Evolutionary conservation across 2,329 filamentous ascomycete genomes (phyloP).

Genomic region (Capronia epimyces): DNA sequence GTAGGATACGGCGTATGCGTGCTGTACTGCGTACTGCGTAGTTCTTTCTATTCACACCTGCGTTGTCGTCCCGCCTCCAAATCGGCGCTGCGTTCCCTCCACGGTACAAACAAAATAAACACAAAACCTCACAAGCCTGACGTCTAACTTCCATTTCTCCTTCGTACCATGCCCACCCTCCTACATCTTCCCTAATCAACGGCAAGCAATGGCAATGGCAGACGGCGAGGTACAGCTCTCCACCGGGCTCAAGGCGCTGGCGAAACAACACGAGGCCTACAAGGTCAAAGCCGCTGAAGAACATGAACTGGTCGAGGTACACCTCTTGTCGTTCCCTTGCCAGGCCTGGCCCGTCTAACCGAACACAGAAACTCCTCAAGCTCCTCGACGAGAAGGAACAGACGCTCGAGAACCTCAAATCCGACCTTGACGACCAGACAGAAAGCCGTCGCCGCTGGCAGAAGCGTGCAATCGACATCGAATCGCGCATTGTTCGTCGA

Average conservation of each 20-base stretch:
- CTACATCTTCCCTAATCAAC: background rate
- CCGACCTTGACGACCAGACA: slow-evolving; percentile 22
- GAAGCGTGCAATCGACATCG: slow-evolving; percentile 18
- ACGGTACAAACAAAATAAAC: background rate
- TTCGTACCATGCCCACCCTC: background rate
- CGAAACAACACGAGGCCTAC: slow-evolving; percentile 10
- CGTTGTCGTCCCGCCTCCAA: background rate
- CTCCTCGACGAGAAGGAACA: slow-evolving; percentile 9
- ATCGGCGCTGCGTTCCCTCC: background rate
- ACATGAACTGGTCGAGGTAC: slow-evolving; percentile 14
- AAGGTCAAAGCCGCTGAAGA: slow-evolving; percentile 9
- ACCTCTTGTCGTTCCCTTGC: background rate
- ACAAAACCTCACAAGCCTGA: background rate
- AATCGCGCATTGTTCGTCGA: slow-evolving; percentile 14
- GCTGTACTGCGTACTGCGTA: no score
- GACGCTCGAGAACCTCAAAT: slow-evolving; percentile 13
- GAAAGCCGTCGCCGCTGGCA: slow-evolving; percentile 22
- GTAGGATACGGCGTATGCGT: background rate
- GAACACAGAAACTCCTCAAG: slow-evolving; percentile 12
- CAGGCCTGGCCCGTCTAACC: background rate
- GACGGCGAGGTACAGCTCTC: slow-evolving; percentile 1
- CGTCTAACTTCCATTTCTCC: background rate
- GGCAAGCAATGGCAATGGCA: slow-evolving; percentile 6
- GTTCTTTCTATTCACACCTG: background rate
- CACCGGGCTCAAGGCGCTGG: slow-evolving; percentile 6